Evolutionary conservation across 2,329 filamentous ascomycete genomes (phyloP).

Genomic region (Alternaria conjuncta): DNA sequence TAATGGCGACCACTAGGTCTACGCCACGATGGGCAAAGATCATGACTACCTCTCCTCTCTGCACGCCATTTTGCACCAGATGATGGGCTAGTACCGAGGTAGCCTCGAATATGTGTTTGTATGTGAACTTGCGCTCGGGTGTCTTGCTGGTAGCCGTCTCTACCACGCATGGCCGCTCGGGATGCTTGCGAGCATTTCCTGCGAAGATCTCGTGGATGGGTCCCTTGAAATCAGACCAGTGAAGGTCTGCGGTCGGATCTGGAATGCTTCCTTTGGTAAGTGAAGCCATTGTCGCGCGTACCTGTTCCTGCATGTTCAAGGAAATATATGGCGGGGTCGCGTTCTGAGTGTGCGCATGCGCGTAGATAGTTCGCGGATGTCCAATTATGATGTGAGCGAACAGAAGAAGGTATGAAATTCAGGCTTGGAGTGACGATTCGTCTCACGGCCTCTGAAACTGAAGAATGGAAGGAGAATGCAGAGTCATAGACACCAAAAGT

Average conservation of each 20-base stretch:
- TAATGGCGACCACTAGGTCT: slow-evolving; percentile 76
- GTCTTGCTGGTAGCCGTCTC: slow-evolving; percentile 64
- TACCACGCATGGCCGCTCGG: slow-evolving; percentile 71
- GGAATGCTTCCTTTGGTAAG: slow-evolving; percentile 53
- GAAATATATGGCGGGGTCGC: slow-evolving; percentile 20
- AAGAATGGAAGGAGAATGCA: background rate
- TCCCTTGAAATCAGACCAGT: slow-evolving; percentile 70
- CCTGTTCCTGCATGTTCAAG: slow-evolving; percentile 18
- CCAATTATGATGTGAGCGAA: slow-evolving; percentile 1
- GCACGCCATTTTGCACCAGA: slow-evolving; percentile 73
- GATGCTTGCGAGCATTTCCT: slow-evolving; percentile 70
- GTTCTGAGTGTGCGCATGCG: slow-evolving; percentile 14
- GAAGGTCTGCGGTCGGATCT: slow-evolving; percentile 70
- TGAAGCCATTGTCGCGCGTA: slow-evolving; percentile 38
- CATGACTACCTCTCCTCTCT: slow-evolving; percentile 89
- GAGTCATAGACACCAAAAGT: slow-evolving; percentile 6
- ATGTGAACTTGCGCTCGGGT: slow-evolving; percentile 75
- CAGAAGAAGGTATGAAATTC: background rate
- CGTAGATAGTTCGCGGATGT: background rate
- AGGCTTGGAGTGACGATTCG: too few relatives aligned
- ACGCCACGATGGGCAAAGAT: slow-evolving; percentile 86
- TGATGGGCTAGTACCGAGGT: slow-evolving; percentile 83
- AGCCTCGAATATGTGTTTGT: slow-evolving; percentile 83
- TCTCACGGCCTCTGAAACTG: background rate
- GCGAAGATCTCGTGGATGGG: slow-evolving; percentile 75